phyloP scores from a whole-genome alignment of 805 yeast species.

The Priceomyces fermenticarens region DNA sequence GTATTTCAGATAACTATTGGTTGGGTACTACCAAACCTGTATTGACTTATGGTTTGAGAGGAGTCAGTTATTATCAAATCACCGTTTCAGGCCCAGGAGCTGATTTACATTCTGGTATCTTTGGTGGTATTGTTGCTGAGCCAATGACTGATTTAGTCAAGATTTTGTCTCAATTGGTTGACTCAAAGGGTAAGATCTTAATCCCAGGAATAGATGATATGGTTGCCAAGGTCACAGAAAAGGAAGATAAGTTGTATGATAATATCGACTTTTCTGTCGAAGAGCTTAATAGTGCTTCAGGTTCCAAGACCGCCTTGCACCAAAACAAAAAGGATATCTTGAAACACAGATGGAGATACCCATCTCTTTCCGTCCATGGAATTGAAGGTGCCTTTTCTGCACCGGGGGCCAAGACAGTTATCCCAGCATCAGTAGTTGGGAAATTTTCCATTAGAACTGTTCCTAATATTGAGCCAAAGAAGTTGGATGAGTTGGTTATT shows the following conservation, averaged over 20 bases:
- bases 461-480: constrained; percentile 82
- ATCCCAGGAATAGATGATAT: constrained; percentile 89
- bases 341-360: constrained; percentile 99
- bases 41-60: constrained; percentile 95
- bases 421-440: constrained; percentile 91
- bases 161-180: constrained; percentile 74
- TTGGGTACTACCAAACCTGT: constrained; percentile 96
- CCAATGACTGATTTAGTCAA: constrained; percentile 92
- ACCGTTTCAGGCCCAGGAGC: constrained; percentile 88
- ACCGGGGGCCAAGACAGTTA: constrained; percentile 96
- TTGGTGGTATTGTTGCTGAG: constrained; percentile 96
- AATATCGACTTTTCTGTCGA: constrained; percentile 79
- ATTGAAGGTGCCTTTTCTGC: constrained; percentile 96
- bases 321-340: constrained; percentile 77
- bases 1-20: constrained; percentile 98
- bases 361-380: constrained; percentile 94
- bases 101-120: constrained; percentile 94
- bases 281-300: constrained; percentile 85
- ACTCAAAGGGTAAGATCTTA: constrained; percentile 74
- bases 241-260: constrained; percentile 77
- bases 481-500: constrained; percentile 74
- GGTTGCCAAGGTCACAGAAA: constrained; percentile 89
- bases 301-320: constrained; percentile 80
- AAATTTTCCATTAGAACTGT: constrained; percentile 97
- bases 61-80: constrained; percentile 89